These are phyloP conservation scores for Suillus discolor DNA, from an alignment of 768 basidiomycete species.

Conservation along the genomic window DNA sequence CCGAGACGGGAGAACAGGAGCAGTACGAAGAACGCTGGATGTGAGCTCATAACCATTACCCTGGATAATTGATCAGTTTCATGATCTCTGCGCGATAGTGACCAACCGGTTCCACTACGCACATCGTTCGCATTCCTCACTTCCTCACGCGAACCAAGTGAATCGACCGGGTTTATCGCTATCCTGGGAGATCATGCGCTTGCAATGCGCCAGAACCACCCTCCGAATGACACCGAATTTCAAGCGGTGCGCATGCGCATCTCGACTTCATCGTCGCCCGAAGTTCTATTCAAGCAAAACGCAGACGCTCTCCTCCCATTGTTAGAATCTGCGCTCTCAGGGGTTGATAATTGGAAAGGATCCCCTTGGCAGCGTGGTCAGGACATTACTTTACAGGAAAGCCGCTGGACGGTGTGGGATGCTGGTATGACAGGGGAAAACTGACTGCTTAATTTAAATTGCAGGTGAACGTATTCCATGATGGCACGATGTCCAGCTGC, in stretches of 20 bases:
- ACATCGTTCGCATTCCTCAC: constrained; percentile 21
- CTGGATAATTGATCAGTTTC: neutral
- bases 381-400: neutral
- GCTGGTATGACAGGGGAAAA: neutral
- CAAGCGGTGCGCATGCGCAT: constrained; percentile 5
- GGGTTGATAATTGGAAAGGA: neutral
- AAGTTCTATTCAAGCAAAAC: neutral
- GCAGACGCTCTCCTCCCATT: neutral
- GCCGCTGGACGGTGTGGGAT: constrained; percentile 23
- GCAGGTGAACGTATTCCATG: neutral
- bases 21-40: constrained; percentile 24
- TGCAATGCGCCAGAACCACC: constrained; percentile 12
- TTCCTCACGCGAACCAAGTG: constrained; percentile 10
- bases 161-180: constrained; percentile 22
- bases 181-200: constrained; percentile 21
- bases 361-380: neutral
- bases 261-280: neutral
- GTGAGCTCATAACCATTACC: constrained; percentile 12
- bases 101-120: constrained; percentile 11
- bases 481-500: neutral
- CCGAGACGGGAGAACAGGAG: constrained; percentile 16
- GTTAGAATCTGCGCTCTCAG: neutral
- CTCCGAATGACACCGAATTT: neutral
- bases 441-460: neutral
- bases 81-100: constrained; percentile 8